phyloP scores from a whole-genome alignment of 208 protist species.

The Trypanosomatidae sp. region DNA sequence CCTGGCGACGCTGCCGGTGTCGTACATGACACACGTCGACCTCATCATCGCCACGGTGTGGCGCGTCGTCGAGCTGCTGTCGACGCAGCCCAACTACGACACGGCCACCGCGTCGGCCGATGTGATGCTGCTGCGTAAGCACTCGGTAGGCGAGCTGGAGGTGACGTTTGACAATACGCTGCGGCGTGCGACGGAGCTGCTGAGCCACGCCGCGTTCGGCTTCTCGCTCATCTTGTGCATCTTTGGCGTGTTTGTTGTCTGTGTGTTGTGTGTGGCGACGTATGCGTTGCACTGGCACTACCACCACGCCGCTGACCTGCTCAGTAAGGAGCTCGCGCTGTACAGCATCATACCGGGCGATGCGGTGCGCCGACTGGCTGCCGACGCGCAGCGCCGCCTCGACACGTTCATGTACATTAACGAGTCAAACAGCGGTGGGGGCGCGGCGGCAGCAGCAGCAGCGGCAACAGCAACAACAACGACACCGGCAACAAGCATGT shows the following conservation, averaged over 20 bases:
- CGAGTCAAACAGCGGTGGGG: too few species aligned
- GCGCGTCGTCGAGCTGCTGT: neutral
- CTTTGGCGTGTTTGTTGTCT: neutral
- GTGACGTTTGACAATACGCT: neutral
- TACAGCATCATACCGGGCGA: neutral
- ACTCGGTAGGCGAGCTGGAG: neutral
- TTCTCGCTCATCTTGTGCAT: neutral
- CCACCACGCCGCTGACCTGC: neutral
- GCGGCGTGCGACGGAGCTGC: neutral
- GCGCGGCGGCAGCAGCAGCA: too few species aligned
- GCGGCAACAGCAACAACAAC: slow-evolving; percentile 1
- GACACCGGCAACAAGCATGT: neutral
- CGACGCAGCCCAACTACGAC: neutral
- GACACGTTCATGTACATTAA: neutral
- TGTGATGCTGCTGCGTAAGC: neutral
- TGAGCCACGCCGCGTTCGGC: neutral
- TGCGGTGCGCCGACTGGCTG: neutral
- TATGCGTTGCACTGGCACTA: neutral
- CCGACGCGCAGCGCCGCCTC: neutral
- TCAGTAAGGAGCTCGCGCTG: neutral
- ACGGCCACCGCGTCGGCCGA: neutral
- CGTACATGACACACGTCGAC: neutral
- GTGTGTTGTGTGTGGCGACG: neutral
- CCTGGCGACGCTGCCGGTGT: neutral
- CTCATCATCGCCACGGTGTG: neutral